These are phyloP conservation scores for Lactifluus volemus DNA, from an alignment of 768 basidiomycete species.

Conservation along the genomic window DNA sequence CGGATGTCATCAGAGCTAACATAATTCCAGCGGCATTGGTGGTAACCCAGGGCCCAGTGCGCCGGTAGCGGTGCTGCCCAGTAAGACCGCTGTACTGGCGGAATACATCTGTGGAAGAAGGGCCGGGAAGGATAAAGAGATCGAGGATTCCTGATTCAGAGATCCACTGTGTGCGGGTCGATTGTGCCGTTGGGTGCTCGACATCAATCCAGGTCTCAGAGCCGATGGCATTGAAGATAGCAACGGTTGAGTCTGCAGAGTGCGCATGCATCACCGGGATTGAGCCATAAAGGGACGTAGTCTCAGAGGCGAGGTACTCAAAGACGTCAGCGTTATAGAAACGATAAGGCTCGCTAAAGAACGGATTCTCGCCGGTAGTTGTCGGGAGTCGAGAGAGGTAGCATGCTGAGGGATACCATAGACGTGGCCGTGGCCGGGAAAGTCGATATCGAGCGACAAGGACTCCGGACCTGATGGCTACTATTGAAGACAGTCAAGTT, in stretches of 20 bases:
- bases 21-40: constrained; percentile 99
- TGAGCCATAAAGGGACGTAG: constrained; percentile 81
- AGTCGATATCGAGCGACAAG: constrained; percentile 83
- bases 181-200: constrained; percentile 52
- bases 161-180: constrained; percentile 91
- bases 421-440: constrained; percentile 84
- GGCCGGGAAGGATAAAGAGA: constrained; percentile 88
- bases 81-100: constrained; percentile 79
- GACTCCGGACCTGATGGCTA: constrained; percentile 78
- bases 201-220: constrained; percentile 97
- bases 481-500: neutral
- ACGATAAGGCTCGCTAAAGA: constrained; percentile 86
- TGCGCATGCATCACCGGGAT: constrained; percentile 94
- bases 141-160: constrained; percentile 97
- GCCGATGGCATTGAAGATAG: constrained; percentile 75
- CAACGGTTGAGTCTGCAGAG: constrained; percentile 78
- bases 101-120: constrained; percentile 74
- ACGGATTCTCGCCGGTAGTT: constrained; percentile 69
- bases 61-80: constrained; percentile 85
- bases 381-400: constrained; percentile 82
- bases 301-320: constrained; percentile 79
- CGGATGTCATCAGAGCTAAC: constrained; percentile 83
- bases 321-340: constrained; percentile 95
- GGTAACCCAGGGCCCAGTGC: constrained; percentile 87
- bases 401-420: constrained; percentile 98